Conservation (phyloP, 2,329 filamentous ascomycete species). For the Trichoderma lentiforme region DNA sequence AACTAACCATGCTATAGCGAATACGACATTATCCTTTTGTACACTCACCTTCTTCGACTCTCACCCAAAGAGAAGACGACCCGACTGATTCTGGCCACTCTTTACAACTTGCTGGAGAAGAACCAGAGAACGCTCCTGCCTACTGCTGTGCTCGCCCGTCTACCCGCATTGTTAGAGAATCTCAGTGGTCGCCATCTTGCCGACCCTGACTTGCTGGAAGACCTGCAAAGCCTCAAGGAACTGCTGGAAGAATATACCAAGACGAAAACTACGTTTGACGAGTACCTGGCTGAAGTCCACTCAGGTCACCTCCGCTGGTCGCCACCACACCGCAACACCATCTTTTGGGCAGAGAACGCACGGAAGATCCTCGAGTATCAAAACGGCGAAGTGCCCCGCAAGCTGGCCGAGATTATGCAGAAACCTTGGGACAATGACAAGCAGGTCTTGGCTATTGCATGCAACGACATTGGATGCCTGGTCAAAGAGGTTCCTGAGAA, state of each 20-base stretch:
- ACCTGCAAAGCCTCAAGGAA: conserved; percentile 58
- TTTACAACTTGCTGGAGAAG: conserved; percentile 75
- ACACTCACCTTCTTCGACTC: conserved; percentile 84
- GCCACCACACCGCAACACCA: conserved; percentile 79
- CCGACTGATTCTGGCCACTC: conserved; percentile 80
- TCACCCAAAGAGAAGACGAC: conserved; percentile 99
- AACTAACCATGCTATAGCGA: conserved; percentile 56
- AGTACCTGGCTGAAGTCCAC: conserved; percentile 83
- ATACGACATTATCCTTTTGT: conserved; percentile 86
- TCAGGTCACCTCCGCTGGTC: conserved; percentile 90
- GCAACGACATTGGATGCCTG: conserved; percentile 84
- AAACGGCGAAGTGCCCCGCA: conserved; percentile 72
- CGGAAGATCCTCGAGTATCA: conserved; percentile 80
- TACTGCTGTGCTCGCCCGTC: conserved; percentile 78
- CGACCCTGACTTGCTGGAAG: conserved; percentile 62
- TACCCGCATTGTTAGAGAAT: conserved; percentile 66
- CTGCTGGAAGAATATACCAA: conserved; percentile 65
- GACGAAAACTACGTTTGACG: conserved; percentile 76
- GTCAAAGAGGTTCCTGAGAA: conserved; percentile 89
- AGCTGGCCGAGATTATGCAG: conserved; percentile 79
- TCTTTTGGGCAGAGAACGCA: conserved; percentile 91
- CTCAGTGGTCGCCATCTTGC: conserved; percentile 59
- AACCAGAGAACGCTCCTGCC: conserved; percentile 75
- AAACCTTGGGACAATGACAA: conserved; percentile 75
- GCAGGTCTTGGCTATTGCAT: conserved; percentile 86